Conservation (phyloP, 2,329 filamentous ascomycete species). For the Ophiostoma tasmaniense region DNA sequence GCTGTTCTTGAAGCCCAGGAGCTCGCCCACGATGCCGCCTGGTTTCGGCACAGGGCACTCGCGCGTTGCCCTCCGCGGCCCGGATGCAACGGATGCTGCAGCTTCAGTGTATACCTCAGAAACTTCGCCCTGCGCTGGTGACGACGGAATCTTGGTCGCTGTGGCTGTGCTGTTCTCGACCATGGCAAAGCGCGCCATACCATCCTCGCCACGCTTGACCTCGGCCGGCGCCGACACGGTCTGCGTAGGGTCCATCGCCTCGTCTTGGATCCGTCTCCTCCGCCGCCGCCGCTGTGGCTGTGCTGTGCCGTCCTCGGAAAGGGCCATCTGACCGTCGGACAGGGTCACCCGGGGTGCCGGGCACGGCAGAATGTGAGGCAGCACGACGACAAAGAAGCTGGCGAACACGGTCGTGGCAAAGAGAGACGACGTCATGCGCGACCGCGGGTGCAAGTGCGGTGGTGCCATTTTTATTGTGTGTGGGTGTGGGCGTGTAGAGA, state of each 20-base stretch:
- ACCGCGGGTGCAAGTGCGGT: slow-evolving; percentile 85
- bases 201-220: slow-evolving; percentile 34
- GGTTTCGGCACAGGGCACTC: slow-evolving; percentile 94
- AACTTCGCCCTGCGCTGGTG: background rate
- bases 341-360: slow-evolving; percentile 69
- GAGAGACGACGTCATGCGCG: slow-evolving; percentile 83
- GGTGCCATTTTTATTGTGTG: slow-evolving; percentile 33
- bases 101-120: background rate
- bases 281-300: slow-evolving; percentile 33
- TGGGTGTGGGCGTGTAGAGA: background rate
- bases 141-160: background rate
- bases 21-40: slow-evolving; percentile 48
- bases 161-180: slow-evolving; percentile 19
- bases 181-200: slow-evolving; percentile 41
- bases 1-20: slow-evolving; percentile 51
- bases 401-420: slow-evolving; percentile 88
- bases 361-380: slow-evolving; percentile 86
- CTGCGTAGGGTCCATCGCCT: background rate
- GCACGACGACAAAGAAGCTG: slow-evolving; percentile 83
- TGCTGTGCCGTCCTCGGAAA: slow-evolving; percentile 36
- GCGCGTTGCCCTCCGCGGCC: slow-evolving; percentile 40
- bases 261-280: slow-evolving; percentile 24
- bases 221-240: slow-evolving; percentile 23
- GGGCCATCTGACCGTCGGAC: slow-evolving; percentile 55
- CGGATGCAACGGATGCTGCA: slow-evolving; percentile 31